Evolutionary conservation across 371 early-diverging fungal species (phyloP), one percentile per base, ranked within the genome.

Genomic region (Thermomucor indicae-seudaticae): DNA sequence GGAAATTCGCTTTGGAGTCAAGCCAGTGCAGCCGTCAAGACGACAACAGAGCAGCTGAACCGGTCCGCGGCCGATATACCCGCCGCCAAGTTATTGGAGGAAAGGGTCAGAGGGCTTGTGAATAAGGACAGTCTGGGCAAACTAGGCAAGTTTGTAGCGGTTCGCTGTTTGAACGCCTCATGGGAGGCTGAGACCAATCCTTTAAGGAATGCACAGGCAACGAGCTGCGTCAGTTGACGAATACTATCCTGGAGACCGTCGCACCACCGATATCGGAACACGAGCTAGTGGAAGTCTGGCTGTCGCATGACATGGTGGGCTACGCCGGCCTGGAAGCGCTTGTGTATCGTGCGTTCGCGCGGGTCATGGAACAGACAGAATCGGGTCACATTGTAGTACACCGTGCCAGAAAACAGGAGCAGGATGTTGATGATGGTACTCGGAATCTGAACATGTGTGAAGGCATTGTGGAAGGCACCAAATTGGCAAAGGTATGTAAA

Each of bases 261-360:
- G 85, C 80, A 6, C 85, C 85, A 14, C 83, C 85, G 30, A 82
- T 84, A 47, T 77, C 81, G 14, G 83, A 84, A 46, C 83, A 85
- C 47, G 85, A 83, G 51, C 51, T 85, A 10, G 85, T 85, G 1
- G 82, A 83, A 55, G 72, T 85, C 7, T 82, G 78, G 78, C 48
- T 85, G 46, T 65, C 81, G 3, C 82, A 83, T 55, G 80, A 80
- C 47, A 81, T 83, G 79, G 70, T 71, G 6, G 85, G 82, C 1
- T 81, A 83, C 53, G 58, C 61, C 20, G 83, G 81, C 14, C 42
- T 84, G 35, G 85, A 81, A 32, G 62, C 80, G 1, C 52, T 81
- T 1, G 83, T 82, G 6, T 75, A 83, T 64, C 80, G 75, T 32
- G 64, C 83, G 2, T 84, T 84, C 58, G 74, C 79, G 24, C 71